Evolutionary conservation across 805 yeast species (phyloP).

Genomic region (Candida endomychidarum): DNA sequence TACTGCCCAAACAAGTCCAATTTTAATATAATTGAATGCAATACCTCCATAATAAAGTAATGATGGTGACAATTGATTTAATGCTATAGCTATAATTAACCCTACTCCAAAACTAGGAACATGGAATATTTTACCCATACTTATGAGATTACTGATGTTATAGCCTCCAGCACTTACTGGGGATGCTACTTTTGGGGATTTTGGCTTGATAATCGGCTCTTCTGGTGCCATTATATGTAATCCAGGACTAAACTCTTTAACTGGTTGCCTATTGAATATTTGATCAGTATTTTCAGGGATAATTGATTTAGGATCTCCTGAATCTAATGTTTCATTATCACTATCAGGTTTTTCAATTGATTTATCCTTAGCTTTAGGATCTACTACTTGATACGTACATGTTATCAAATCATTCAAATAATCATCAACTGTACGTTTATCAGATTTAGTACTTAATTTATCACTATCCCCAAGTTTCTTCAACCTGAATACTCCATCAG

Average conservation of each 20-base stretch:
- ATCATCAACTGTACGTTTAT: slow-evolving; percentile 24
- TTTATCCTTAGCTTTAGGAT: slow-evolving; percentile 11
- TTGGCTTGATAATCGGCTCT: not conserved
- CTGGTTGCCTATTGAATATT: not conserved
- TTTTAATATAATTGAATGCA: slow-evolving; percentile 21
- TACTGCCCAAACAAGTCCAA: slow-evolving; percentile 25
- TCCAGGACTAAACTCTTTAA: slow-evolving; percentile 9
- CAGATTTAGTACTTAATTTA: slow-evolving; percentile 14
- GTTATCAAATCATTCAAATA: slow-evolving; percentile 31
- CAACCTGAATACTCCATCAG: slow-evolving; percentile 39
- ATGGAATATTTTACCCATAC: slow-evolving; percentile 18
- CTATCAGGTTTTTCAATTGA: not conserved
- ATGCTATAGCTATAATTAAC: slow-evolving; percentile 20
- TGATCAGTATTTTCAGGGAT: not conserved
- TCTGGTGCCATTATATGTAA: slow-evolving; percentile 6
- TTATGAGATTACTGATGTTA: not conserved
- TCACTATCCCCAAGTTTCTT: slow-evolving; percentile 25
- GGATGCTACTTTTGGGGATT: not conserved
- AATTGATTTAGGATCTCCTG: slow-evolving; percentile 1
- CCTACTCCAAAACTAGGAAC: slow-evolving; percentile 31
- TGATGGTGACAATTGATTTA: slow-evolving; percentile 23
- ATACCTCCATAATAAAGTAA: slow-evolving; percentile 21
- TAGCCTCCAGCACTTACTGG: no score
- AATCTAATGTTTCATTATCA: not conserved
- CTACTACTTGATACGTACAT: slow-evolving; percentile 29